Evolutionary conservation across 1,139 yeast species (phyloP).

Genomic region (Saccharomyces hybrid): DNA sequence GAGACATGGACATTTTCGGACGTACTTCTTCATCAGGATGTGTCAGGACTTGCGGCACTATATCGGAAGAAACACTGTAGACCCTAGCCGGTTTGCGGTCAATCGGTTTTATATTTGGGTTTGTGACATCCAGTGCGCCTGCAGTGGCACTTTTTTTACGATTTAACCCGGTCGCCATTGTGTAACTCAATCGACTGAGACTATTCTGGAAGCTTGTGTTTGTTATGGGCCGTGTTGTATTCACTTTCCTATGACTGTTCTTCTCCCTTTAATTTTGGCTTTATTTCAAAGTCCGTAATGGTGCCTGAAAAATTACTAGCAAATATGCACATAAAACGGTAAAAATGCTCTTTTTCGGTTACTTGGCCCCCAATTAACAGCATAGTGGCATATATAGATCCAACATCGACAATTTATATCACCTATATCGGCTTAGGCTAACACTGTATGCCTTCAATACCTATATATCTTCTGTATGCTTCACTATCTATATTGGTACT

Average conservation of each 20-base stretch:
- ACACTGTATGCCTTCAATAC: neutral
- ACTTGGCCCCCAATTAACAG: neutral
- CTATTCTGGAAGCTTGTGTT: neutral
- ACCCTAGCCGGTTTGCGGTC: constrained; percentile 7
- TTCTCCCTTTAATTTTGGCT: neutral
- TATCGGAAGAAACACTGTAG: constrained; percentile 18
- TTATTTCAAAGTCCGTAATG: neutral
- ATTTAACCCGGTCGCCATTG: neutral
- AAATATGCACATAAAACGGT: neutral
- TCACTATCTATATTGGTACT: neutral
- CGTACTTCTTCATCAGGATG: constrained; percentile 10
- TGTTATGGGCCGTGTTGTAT: neutral
- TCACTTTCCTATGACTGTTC: neutral
- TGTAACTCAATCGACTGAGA: neutral
- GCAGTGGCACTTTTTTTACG: neutral
- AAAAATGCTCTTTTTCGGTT: neutral
- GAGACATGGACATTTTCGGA: constrained; percentile 8
- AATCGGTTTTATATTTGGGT: neutral
- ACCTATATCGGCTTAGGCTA: neutral
- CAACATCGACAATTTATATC: neutral
- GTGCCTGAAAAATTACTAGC: neutral
- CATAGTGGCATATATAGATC: neutral
- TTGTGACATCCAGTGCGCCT: neutral
- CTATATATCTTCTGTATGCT: neutral
- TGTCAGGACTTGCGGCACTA: constrained; percentile 18